Evolutionary conservation across 78 protist species (phyloP).

Genomic region (Isochrysis galbana): DNA sequence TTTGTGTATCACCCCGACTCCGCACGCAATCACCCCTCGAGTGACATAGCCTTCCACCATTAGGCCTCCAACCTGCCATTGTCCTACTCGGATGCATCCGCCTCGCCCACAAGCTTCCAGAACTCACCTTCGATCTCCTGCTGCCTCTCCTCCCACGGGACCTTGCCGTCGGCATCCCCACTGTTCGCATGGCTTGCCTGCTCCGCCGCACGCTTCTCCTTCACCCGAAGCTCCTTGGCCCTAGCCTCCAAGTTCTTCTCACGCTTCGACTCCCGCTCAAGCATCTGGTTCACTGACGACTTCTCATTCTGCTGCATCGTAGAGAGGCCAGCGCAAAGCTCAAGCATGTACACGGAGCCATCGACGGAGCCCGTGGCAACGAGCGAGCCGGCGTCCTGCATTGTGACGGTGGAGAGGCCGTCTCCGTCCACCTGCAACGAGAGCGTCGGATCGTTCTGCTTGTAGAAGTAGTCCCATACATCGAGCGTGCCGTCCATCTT

Average conservation of each 20-base stretch:
- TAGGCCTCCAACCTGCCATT: no score
- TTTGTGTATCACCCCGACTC: no score
- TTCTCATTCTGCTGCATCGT: conserved; percentile 53
- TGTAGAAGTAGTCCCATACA: conserved; percentile 75
- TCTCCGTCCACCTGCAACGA: conserved; percentile 50
- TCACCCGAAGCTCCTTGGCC: conserved; percentile 46
- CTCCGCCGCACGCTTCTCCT: conserved; percentile 15
- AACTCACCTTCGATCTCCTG: conserved; percentile 31
- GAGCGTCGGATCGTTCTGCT: conserved; percentile 65
- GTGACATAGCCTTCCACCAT: no score
- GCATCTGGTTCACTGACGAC: conserved; percentile 21
- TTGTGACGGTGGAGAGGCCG: conserved; percentile 47
- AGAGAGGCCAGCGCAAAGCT: conserved; percentile 54
- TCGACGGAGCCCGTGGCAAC: conserved; percentile 68
- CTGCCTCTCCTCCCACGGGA: not conserved
- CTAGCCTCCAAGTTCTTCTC: conserved; percentile 72
- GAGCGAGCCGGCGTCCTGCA: conserved; percentile 33
- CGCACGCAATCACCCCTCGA: no score
- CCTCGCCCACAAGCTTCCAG: not conserved
- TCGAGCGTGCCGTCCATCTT: conserved; percentile 80
- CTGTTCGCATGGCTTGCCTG: not conserved
- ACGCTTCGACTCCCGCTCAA: conserved; percentile 9
- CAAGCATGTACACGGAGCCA: conserved; percentile 62
- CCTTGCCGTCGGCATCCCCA: not conserved
- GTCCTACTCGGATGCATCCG: no score